Evolutionary conservation across 108 stramenopile species (phyloP).

Genomic region (Nitzschia sp.): DNA sequence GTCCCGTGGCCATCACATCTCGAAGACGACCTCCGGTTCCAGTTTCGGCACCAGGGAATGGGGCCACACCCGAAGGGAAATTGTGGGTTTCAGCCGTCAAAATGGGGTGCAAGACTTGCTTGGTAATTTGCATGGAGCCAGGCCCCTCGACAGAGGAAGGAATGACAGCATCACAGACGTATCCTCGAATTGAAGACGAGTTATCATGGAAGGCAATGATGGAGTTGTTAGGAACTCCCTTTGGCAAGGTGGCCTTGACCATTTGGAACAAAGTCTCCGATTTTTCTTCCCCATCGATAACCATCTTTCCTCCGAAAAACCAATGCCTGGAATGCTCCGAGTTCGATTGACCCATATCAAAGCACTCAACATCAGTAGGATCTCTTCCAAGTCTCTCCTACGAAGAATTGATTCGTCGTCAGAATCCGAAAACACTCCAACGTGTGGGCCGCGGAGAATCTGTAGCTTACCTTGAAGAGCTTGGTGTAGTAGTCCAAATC

Average conservation of each 20-base stretch:
- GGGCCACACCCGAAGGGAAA: slow-evolving; percentile 98
- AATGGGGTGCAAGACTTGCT: slow-evolving; percentile 85
- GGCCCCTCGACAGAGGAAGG: slow-evolving; percentile 59
- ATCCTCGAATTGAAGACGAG: slow-evolving; percentile 92
- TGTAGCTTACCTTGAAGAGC: slow-evolving; percentile 83
- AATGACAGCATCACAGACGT: slow-evolving; percentile 60
- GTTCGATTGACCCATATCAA: slow-evolving; percentile 98
- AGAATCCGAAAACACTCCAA: neutral
- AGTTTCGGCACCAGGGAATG: slow-evolving; percentile 98
- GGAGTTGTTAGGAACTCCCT: slow-evolving; percentile 78
- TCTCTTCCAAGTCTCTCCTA: slow-evolving; percentile 91
- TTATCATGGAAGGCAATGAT: slow-evolving; percentile 99
- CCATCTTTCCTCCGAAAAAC: slow-evolving; percentile 99
- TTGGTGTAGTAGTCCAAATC: slow-evolving; percentile 97
- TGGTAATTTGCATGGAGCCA: slow-evolving; percentile 51
- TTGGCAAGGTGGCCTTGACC: slow-evolving; percentile 94
- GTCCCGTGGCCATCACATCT: slow-evolving; percentile 98
- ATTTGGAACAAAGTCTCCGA: slow-evolving; percentile 92
- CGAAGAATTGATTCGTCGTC: slow-evolving; percentile 8
- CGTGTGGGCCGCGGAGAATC: neutral
- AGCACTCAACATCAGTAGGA: slow-evolving; percentile 98
- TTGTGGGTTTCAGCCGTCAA: slow-evolving; percentile 99
- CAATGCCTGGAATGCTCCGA: slow-evolving; percentile 99
- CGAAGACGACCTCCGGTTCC: slow-evolving; percentile 98
- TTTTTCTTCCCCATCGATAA: slow-evolving; percentile 96